Base-by-base conservation (phyloP, 495 filamentous ascomycete genomes). In the Penicillium bovifimosum region DNA sequence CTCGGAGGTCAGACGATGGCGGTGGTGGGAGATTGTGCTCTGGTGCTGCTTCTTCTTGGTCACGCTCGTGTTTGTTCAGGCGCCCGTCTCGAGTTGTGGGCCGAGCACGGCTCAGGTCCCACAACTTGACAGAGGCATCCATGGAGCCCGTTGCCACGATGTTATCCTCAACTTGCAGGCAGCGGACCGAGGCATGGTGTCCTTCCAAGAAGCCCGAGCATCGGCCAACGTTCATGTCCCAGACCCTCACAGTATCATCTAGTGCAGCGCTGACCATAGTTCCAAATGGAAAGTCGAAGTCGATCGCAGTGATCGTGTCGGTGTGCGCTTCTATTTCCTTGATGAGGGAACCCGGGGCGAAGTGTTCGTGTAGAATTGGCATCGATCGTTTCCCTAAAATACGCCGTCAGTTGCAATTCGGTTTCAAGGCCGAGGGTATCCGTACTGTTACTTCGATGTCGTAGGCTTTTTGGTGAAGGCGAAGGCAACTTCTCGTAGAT, bases 181-280 rank as follows among this genome's bases (percentile, higher is more conserved):
- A 86, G 13, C 93, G 82, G 31, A 99, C 95, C 0, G 93, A 96
- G 14, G 91, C 91, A 32, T 95, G 88, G 61, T 99, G 93, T 13
- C 93, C 93, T 64, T 97, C 93, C 26, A 99, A 76, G 38, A 89
- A 62, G 11, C 93, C 93, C 28, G 91, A 86, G 69, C 95, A 97
- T 16, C 91, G 82, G 26, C 95, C 93, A 7, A 86, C 84, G 63
- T 89, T 95, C 52, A 99, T 76, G 68, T 99, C 95, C 92, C 92
- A 99, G 28, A 97, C 93, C 45, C 88, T 80, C n/a, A 99, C 89
- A 2, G 90, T 91, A 70, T 99, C 93, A 62, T 99, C 95, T 62
- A 96, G 73, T 2, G 93, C 90, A 2, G 95, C 86, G n/a, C 90
- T 91, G 13, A 97, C 86, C 85, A 96, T 83, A 8, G 91, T 92